Percentiles rank a stretch among this genome's conserved stretches.
phyloP scores from a whole-genome alignment of 73 alveolate genomes.

The Paramecium primaurelia region DNA sequence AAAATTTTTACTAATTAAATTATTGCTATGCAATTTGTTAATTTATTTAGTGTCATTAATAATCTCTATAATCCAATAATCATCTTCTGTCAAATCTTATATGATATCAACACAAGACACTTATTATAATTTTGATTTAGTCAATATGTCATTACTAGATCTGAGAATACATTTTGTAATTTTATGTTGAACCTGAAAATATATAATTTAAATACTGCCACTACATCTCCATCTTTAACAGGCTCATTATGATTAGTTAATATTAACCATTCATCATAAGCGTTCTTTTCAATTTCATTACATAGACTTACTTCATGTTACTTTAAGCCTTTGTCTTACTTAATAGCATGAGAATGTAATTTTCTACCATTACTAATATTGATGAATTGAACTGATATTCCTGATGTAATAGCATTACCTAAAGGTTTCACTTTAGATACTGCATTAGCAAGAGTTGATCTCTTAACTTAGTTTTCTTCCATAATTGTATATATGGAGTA shows the following conservation, averaged over 20 bases:
- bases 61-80: neutral
- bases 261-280: neutral
- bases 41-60: neutral
- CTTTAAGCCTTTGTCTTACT: neutral
- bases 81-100: neutral
- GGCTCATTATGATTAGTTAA: neutral
- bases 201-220: neutral
- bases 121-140: neutral
- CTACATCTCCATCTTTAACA: neutral
- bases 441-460: slow-evolving; percentile 1
- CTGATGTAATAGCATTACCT: neutral
- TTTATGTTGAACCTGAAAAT: neutral
- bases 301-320: slow-evolving; percentile 15
- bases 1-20: neutral
- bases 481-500: neutral
- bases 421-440: neutral
- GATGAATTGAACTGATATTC: neutral
- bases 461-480: neutral
- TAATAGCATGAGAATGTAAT: slow-evolving; percentile 42
- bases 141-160: neutral
- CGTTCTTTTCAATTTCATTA: neutral
- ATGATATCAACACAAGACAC: neutral
- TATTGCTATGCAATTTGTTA: slow-evolving; percentile 1
- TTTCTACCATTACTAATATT: slow-evolving; percentile 23
- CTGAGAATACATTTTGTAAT: neutral